Conservation (phyloP, 78 protist species). For the Cavenderia fasciculata region DNA sequence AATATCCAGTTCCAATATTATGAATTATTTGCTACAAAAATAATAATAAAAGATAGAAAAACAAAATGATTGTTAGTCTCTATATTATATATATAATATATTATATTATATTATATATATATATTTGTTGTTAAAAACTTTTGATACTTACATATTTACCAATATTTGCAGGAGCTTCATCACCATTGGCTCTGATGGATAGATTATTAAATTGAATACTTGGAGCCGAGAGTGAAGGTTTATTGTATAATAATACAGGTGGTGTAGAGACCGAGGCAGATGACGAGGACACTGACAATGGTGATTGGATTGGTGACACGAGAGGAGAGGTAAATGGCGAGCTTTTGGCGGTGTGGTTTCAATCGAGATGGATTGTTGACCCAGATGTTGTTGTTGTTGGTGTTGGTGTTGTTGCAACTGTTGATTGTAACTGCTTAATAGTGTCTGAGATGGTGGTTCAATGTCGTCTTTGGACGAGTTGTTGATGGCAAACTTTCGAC, state of each 20-base stretch:
- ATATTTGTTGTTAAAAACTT: background rate
- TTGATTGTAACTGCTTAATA: background rate
- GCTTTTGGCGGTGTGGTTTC: background rate
- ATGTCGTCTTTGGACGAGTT: background rate
- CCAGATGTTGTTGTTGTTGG: no score
- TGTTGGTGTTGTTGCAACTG: background rate
- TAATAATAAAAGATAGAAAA: no score
- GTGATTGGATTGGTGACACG: constrained; percentile 20
- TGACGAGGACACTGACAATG: constrained; percentile 9
- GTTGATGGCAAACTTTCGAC: constrained; percentile 57
- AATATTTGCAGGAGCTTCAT: constrained; percentile 24
- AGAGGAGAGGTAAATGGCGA: background rate
- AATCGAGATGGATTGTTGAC: background rate
- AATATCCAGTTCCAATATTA: constrained; percentile 61
- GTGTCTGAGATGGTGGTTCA: background rate
- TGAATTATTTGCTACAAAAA: constrained; percentile 73
- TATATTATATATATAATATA: background rate
- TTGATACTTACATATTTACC: constrained; percentile 66
- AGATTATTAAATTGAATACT: background rate
- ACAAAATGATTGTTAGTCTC: no score
- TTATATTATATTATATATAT: no score
- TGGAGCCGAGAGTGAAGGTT: background rate
- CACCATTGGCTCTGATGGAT: background rate
- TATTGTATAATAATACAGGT: background rate
- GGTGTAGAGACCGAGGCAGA: background rate